Percentiles rank a stretch among this genome's conserved stretches.
phyloP scores from a whole-genome alignment of 129 eudicot genomes.

The Arctium minus region DNA sequence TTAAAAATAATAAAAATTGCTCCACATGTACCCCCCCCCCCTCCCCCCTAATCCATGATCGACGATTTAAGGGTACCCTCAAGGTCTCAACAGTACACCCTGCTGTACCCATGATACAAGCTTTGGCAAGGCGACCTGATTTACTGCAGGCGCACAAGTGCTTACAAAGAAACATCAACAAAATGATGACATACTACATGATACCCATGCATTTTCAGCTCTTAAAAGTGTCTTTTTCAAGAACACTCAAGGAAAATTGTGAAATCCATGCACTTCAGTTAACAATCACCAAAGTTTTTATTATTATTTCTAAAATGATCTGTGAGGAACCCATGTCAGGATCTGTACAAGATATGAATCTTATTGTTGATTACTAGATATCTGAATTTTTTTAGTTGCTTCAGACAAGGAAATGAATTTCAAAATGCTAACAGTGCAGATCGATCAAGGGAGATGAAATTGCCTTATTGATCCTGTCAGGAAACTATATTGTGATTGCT shows the following conservation, averaged over 20 bases:
- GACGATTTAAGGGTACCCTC: no score
- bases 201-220: no score
- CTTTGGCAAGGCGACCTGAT: no score
- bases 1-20: no score
- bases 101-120: no score
- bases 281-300: background rate
- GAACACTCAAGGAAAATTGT: background rate
- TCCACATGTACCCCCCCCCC: no score
- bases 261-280: background rate
- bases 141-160: no score
- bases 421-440: constrained; percentile 67
- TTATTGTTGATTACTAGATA: background rate
- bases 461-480: constrained; percentile 60
- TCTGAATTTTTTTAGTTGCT: background rate
- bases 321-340: no score
- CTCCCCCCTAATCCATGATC: no score
- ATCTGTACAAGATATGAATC: background rate
- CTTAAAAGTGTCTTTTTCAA: background rate
- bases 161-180: no score
- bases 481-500: constrained; percentile 72
- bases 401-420: constrained; percentile 14
- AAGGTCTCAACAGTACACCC: no score
- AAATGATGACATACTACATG: no score
- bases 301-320: background rate
- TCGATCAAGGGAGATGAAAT: constrained; percentile 68